A percentile compares a stretch with the other conserved stretches of the same genome.
phyloP scores from a whole-genome alignment of 2,329 filamentous ascomycete genomes.

The Aspergillus awamori region DNA sequence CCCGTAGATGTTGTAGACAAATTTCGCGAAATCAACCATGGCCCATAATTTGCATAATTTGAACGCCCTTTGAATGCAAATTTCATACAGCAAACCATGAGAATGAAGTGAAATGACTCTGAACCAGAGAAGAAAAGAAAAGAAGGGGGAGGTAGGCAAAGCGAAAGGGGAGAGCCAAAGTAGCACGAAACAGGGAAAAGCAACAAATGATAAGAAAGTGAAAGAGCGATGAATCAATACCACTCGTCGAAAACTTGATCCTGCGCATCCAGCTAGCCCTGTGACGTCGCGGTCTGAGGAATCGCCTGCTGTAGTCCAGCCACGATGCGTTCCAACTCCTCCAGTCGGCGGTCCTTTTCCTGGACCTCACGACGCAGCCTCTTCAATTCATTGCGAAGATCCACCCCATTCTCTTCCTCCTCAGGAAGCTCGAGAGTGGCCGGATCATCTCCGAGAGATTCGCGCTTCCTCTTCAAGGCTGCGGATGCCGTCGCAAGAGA shows the following conservation, averaged over 20 bases:
- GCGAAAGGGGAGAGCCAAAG: neutral
- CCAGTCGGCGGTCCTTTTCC: conserved; percentile 52
- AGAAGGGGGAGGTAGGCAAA: conserved; percentile 7
- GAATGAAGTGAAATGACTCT: conserved; percentile 13
- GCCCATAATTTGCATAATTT: conserved; percentile 23
- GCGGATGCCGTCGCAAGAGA: conserved; percentile 33
- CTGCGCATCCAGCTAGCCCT: conserved; percentile 17
- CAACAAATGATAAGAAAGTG: neutral
- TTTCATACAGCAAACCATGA: conserved; percentile 16
- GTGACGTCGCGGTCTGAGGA: conserved; percentile 31
- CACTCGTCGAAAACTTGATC: neutral
- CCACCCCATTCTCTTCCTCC: conserved; percentile 46
- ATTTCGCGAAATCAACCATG: conserved; percentile 15
- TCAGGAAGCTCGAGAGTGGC: conserved; percentile 30
- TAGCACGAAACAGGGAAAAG: conserved; percentile 4
- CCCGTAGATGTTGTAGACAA: conserved; percentile 21
- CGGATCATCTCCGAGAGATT: conserved; percentile 34
- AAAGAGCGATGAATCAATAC: neutral
- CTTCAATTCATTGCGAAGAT: conserved; percentile 66
- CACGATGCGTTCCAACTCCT: conserved; percentile 46
- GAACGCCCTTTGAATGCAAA: conserved; percentile 41
- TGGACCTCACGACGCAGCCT: conserved; percentile 67
- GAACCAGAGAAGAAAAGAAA: conserved; percentile 14
- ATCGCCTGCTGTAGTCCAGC: conserved; percentile 41
- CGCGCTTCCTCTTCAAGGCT: conserved; percentile 40